Evolutionary conservation across 257 asterid species (phyloP).

Genomic region (Linaria vulgaris): DNA sequence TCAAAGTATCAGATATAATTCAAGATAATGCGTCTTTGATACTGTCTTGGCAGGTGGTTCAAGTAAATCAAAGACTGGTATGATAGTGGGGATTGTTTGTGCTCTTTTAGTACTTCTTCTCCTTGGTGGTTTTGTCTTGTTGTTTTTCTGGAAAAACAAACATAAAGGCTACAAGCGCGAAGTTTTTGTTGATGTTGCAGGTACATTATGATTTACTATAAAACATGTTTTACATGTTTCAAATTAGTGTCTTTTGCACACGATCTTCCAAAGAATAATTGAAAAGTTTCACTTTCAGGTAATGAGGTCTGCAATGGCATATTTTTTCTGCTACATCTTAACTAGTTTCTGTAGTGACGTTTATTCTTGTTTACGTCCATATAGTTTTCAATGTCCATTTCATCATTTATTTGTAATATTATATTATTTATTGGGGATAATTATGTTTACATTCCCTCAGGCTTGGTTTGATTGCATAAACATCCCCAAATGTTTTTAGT

Average conservation of each 20-base stretch:
- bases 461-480: too few species aligned
- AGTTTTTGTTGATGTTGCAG: conserved; percentile 87
- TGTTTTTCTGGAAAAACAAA: conserved; percentile 61
- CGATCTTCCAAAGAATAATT: not conserved
- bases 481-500: too few species aligned
- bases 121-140: conserved; percentile 52
- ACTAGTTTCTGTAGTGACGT: not conserved
- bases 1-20: not conserved
- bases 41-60: conserved; percentile 53
- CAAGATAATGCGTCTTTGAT: not conserved
- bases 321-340: too few species aligned
- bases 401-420: not conserved
- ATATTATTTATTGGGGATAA: too few species aligned
- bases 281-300: not conserved
- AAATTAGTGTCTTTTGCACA: conserved; percentile 5
- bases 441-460: too few species aligned
- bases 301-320: too few species aligned
- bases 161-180: conserved; percentile 62
- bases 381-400: not conserved
- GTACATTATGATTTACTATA: conserved; percentile 36
- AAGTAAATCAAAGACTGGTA: conserved; percentile 58
- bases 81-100: conserved; percentile 60
- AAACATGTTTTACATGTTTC: not conserved
- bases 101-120: conserved; percentile 59
- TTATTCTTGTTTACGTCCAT: too few species aligned